phyloP scores from a whole-genome alignment of 2,329 filamentous ascomycete species.

The Fusarium concolor region DNA sequence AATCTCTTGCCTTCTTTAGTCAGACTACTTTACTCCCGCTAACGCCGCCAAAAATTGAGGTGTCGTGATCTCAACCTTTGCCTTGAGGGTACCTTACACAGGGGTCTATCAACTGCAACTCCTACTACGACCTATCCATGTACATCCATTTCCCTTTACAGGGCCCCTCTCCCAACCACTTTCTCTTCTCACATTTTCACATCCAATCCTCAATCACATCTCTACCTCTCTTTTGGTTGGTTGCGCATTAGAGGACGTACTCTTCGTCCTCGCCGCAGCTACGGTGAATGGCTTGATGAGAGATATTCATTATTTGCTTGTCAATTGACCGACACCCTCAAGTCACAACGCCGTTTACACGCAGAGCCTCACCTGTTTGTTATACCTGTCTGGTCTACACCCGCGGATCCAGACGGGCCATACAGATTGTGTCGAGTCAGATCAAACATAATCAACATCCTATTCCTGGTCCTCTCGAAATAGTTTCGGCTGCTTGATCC shows the following conservation, averaged over 20 bases:
- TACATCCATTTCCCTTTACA: constrained; percentile 25
- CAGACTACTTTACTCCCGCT: constrained; percentile 6
- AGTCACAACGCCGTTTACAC: constrained; percentile 11
- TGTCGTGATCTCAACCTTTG: constrained; percentile 26
- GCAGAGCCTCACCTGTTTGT: constrained; percentile 28
- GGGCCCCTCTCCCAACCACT: constrained; percentile 39
- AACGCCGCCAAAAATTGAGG: constrained; percentile 22
- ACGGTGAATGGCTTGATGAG: constrained; percentile 37
- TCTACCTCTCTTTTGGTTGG: constrained; percentile 25
- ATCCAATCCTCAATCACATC: constrained; percentile 29
- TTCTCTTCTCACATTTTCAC: constrained; percentile 26
- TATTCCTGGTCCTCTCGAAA: constrained; percentile 29
- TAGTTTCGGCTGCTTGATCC: constrained; percentile 28
- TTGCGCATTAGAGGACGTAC: constrained; percentile 27
- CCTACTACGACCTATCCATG: constrained; percentile 9
- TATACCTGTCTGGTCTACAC: constrained; percentile 4
- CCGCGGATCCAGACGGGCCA: background rate
- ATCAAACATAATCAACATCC: constrained; percentile 6
- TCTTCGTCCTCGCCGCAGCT: constrained; percentile 25
- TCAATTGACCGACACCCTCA: constrained; percentile 27
- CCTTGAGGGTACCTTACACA: constrained; percentile 19
- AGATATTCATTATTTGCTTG: constrained; percentile 12
- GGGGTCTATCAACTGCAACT: constrained; percentile 22
- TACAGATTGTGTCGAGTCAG: background rate
- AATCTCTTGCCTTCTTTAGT: background rate